A percentile compares a stretch with the other conserved stretches of the same genome.
These are phyloP conservation scores for Mercurialis annua DNA, from an alignment of 345 rosid species.

Conservation along the genomic window DNA sequence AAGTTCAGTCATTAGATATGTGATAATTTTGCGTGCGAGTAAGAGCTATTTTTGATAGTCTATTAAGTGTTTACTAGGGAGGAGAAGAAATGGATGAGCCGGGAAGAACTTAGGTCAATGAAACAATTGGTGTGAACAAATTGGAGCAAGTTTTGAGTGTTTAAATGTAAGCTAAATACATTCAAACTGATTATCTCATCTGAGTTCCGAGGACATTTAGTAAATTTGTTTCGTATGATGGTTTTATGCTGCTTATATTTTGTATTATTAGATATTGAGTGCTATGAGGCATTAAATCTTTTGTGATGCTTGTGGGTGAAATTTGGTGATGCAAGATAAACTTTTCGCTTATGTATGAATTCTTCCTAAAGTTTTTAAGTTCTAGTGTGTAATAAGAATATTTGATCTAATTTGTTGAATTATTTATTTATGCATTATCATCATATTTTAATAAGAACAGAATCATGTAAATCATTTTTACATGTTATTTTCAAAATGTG, in stretches of 20 bases:
- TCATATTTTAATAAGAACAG: too few species aligned
- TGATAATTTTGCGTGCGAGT: not conserved
- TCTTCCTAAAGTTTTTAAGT: not conserved
- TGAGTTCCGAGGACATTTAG: not conserved
- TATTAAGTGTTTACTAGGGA: too few species aligned
- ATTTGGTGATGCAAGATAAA: not conserved
- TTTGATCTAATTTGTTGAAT: not conserved
- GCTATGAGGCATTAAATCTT: not conserved
- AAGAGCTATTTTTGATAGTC: too few species aligned
- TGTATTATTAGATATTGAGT: not conserved
- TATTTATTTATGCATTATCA: too few species aligned
- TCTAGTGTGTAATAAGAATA: not conserved
- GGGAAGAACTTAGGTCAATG: not conserved
- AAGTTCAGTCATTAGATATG: not conserved
- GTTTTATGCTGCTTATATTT: too few species aligned
- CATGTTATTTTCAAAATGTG: too few species aligned
- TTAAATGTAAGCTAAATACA: not conserved
- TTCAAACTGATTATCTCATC: not conserved
- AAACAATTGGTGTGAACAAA: not conserved
- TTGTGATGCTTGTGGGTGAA: not conserved
- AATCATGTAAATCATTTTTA: too few species aligned
- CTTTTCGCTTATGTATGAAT: not conserved
- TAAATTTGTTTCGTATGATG: not conserved
- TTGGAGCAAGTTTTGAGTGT: not conserved
- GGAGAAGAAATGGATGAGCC: not conserved